phyloP scores from a whole-genome alignment of 371 early-diverging fungal genomes.

The Mortierella sp. region DNA sequence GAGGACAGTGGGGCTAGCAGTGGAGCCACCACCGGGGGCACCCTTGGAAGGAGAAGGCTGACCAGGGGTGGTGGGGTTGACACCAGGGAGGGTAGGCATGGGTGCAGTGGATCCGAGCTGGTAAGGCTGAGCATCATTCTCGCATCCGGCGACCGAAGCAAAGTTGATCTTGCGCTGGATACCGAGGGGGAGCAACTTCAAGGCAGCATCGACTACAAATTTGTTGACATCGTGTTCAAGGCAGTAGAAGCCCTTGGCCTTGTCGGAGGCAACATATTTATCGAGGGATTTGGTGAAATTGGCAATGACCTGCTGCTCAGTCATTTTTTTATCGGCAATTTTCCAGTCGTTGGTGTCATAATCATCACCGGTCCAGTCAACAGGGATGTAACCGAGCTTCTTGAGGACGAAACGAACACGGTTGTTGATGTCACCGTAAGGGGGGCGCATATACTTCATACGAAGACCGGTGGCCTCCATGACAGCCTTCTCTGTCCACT shows the following conservation, averaged over 20 bases:
- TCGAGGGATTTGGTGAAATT: constrained; percentile 34
- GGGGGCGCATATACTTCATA: constrained; percentile 70
- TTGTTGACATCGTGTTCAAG: constrained; percentile 50
- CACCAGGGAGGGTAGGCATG: constrained; percentile 15
- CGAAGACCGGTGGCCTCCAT: constrained; percentile 72
- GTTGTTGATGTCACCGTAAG: constrained; percentile 79
- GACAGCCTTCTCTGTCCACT: constrained; percentile 78
- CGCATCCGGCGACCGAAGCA: constrained; percentile 44
- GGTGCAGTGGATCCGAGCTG: constrained; percentile 35
- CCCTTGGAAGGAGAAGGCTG: background rate
- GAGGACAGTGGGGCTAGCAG: constrained; percentile 6
- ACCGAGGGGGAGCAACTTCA: constrained; percentile 49
- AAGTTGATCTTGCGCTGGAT: constrained; percentile 41
- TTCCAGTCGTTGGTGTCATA: constrained; percentile 61
- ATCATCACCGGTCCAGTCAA: constrained; percentile 60
- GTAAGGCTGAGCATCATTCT: constrained; percentile 49
- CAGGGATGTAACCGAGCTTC: constrained; percentile 68
- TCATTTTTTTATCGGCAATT: constrained; percentile 16
- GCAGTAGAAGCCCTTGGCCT: constrained; percentile 57
- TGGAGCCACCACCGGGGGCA: background rate
- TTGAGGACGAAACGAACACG: constrained; percentile 73
- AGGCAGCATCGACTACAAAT: constrained; percentile 28
- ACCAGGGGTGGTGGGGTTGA: constrained; percentile 10
- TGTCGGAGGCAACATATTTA: constrained; percentile 27
- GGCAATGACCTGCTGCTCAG: constrained; percentile 17